phyloP scores from a whole-genome alignment of 2,329 filamentous ascomycete species.

The Microdochium nivale region DNA sequence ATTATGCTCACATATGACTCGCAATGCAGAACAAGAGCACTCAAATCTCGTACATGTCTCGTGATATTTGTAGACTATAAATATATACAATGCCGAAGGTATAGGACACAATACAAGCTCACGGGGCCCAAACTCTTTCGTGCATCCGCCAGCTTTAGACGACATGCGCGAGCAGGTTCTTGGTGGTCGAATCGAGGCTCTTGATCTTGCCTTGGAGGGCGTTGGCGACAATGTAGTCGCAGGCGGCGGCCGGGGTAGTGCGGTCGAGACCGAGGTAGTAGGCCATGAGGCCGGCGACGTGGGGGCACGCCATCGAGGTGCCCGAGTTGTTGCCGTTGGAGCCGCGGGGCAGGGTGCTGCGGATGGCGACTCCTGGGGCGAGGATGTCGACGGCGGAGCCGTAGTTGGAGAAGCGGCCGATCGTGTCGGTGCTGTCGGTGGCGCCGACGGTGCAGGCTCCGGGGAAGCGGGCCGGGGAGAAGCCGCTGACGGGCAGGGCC shows the following conservation, averaged over 20 bases:
- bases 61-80: too few species aligned
- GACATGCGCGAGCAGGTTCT: neutral
- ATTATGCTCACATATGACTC: too few species aligned
- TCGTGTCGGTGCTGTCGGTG: slow-evolving; percentile 4
- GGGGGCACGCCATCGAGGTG: slow-evolving; percentile 42
- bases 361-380: slow-evolving; percentile 7
- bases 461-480: slow-evolving; percentile 8
- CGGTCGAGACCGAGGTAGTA: neutral
- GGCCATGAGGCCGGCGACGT: slow-evolving; percentile 38
- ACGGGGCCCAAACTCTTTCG: too few species aligned
- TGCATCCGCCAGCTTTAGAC: too few species aligned
- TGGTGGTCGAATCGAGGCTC: neutral
- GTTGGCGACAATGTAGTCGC: neutral
- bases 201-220: neutral
- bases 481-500: slow-evolving; percentile 8
- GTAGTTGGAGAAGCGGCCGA: slow-evolving; percentile 10
- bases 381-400: slow-evolving; percentile 8
- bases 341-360: slow-evolving; percentile 9
- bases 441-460: slow-evolving; percentile 12
- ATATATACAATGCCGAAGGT: too few species aligned
- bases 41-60: too few species aligned
- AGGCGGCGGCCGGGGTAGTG: neutral
- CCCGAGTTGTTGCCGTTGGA: slow-evolving; percentile 38
- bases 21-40: too few species aligned
- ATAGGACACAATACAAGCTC: too few species aligned